Base-by-base conservation (phyloP, 1,284 basidiomycete genomes). In the Ustilago curta region DNA sequence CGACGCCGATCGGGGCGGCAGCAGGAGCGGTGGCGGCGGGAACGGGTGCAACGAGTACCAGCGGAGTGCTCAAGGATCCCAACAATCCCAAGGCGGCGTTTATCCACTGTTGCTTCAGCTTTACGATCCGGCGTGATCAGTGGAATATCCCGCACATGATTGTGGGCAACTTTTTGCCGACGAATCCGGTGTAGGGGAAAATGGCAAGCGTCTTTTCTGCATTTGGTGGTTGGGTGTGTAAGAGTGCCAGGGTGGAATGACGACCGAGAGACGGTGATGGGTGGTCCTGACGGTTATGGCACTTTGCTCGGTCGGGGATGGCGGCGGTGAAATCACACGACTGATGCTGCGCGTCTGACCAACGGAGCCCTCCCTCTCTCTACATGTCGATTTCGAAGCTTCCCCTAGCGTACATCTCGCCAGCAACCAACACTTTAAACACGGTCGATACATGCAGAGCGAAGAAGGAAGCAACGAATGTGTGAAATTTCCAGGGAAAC, bases 41-140 rank as follows among this genome's bases (percentile, higher is more conserved):
- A 1, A 64, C 68, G 19, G 68, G 68, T 0, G 73, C 64, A 2
- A 68, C 68, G 1, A 64, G 55, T 8, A 68, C 67, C 0, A 59
- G 50, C 5, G 69, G 70, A 2, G 61, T 74, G 16, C n/a, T 69
- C 14, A 74, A 62, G 43, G 71, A 74, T 54, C 68, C 73, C 2
- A 62, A 57, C 21, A 83, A 67, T 80, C 86, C 68, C 91, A 81
- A 86, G 77, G 69, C 89, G 88, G 32, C 91, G 91, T 70, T 74
- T 77, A 91, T 97, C 75, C 93, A 91, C 81, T 97, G 95, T 84
- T 97, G 94, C 84, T 97, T 97, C 85, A 94, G 92, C 54, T 97
- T 97, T 83, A 97, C 95, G 8, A 97, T 98, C 56, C 87, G 95
- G 56, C 87, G 95, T 67, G 95, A 97, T 56, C 79, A 82, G 62